Base-by-base conservation (phyloP, 2,329 filamentous ascomycete species). In the Arthrinium puccinioides region DNA sequence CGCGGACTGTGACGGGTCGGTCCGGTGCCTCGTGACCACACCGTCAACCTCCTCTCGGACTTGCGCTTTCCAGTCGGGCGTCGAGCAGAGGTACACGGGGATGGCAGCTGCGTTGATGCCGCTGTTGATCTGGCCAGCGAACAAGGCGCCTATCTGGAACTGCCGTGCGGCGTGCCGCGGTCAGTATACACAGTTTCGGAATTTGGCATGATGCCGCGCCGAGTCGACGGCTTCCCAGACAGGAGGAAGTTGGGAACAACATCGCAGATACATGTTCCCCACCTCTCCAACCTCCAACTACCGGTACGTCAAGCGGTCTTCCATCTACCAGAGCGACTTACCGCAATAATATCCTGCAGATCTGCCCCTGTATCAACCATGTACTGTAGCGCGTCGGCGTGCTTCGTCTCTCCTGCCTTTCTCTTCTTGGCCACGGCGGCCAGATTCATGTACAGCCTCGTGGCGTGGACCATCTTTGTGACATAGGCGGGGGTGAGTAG, bases 71-170 rank as follows among this genome's bases (percentile, higher is more conserved):
- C 76, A 69, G 37, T 66, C 39, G 13, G 62, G 52, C 47, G 71
- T 50, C 37, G 63, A 40, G 37, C 70, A 52, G 37, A 80, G 59
- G 60, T 71, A 64, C 51, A 66, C 42, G 43, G 78, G 51, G 42
- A 76, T 55, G 63, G 67, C 76, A 2, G 67, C 66, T 1, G 69
- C 67, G 44, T 74, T 76, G 50, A 74, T 66, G 26, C 72, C 72
- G 18, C 59, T 71, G 53, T 78, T 79, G n/a, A 76, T 45, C 23
- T 72, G 57, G n/a, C 73, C 74, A 2, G 74, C 73, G 48, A 74
- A 76, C 4, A 79, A 54, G 0, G 70, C 58, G 10, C 66, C 65
- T n/a, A 77, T 55, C 23, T 74, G 60, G 51, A 76, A 74, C 58
- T 69, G 44, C 13, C 31, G 16, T 14, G 24, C 9, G 24, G 9